Evolutionary conservation across 176 grass and related monocot genomes (phyloP), one percentile per base, ranked within the genome.

Genomic region (Guadua angustifolia): DNA sequence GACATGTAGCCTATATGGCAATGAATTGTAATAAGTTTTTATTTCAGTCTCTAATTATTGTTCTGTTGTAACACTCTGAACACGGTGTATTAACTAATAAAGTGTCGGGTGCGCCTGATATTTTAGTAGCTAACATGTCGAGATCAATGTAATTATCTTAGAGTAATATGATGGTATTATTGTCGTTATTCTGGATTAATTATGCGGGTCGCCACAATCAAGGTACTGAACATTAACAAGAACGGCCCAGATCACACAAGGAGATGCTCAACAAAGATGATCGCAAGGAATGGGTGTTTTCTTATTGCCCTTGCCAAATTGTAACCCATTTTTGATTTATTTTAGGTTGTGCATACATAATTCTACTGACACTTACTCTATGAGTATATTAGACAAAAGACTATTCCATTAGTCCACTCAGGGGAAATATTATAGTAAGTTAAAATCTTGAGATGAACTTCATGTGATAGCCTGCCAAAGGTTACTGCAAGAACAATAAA

Each of bases 401-500:
- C 13, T 25, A 78, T 66, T 66, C 5, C 21, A 55, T 44, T 56
- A 24, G 46, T 52, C 15, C 66, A 26, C 13, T 66, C 25, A 18
- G 17, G 77, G 18, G 4, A 87, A 35, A 21, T 7, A 26, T 1
- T 56, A 4, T 6, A 35, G 36, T 0, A 46, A 13, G 7, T 13
- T 19, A 32, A 18, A 18, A 11, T 51, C 33, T 9, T 64, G 66
- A 17, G 74, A 71, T 35, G 8, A 76, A 64, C 45, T 29, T 38
- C 40, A 61, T 36, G 45, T 51, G 62, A 29, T 60, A 42, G 61
- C 10, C 19, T 51, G 47, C 59, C 39, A 58, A 64, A 40, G 49
- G 79, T 49, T 83, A 83, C 67, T 60, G 59, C 50, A 78, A 62
- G 4, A 77, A 82, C n/a, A 82, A 22, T 45, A 56, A 72, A 49